Evolutionary conservation across 1,284 basidiomycete genomes (phyloP).

Genomic region (Pseudozyma sp.): DNA sequence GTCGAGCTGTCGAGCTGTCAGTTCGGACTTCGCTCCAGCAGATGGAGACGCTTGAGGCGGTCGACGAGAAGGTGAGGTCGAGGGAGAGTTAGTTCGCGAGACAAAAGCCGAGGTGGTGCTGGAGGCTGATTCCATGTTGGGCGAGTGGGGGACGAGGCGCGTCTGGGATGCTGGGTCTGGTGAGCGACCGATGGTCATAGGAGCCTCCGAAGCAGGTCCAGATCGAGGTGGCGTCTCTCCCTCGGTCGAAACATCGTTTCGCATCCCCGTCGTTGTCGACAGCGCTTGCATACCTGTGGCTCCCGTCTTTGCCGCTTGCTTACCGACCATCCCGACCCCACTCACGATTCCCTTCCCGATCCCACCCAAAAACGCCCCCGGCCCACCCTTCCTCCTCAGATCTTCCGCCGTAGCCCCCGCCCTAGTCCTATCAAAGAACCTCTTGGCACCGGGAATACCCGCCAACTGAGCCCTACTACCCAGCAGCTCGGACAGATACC

Average conservation of each 20-base stretch:
- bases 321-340: constrained; percentile 59
- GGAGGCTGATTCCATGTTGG: constrained; percentile 21
- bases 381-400: constrained; percentile 21
- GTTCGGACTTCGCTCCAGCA: constrained; percentile 10
- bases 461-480: constrained; percentile 23
- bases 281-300: constrained; percentile 28
- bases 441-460: constrained; percentile 34
- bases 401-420: constrained; percentile 53
- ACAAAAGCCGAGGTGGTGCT: constrained; percentile 31
- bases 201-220: neutral
- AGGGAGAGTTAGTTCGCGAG: constrained; percentile 43
- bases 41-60: neutral
- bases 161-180: constrained; percentile 4
- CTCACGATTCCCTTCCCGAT: constrained; percentile 58
- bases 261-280: constrained; percentile 4
- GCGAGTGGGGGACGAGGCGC: constrained; percentile 15
- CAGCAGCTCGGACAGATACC: constrained; percentile 55
- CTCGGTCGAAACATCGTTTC: neutral
- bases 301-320: constrained; percentile 51
- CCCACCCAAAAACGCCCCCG: constrained; percentile 43
- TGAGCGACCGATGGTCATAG: constrained; percentile 1
- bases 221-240: constrained; percentile 10
- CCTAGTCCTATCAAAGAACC: constrained; percentile 62
- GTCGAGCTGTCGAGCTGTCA: constrained; percentile 61
- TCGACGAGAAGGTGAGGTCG: constrained; percentile 27